Base-by-base conservation (phyloP, 805 yeast genomes). In the Jamesozyma gamospora region DNA sequence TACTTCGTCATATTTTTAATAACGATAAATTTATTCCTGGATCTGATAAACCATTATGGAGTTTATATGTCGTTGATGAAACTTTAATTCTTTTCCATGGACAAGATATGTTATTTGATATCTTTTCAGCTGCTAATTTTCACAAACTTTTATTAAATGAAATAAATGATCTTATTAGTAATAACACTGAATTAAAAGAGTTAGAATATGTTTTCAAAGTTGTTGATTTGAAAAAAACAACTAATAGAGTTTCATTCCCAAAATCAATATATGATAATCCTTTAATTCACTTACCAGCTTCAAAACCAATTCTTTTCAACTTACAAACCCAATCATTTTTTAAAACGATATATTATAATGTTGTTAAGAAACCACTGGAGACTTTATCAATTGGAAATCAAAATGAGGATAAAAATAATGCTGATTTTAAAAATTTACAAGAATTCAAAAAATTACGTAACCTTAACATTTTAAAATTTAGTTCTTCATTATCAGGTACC, bases 91-190 rank as follows among this genome's bases (percentile, higher is more conserved):
- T 55, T 4, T 56, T 58, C 28, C 60, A 58, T 45, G 62, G 61
- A 3, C 56, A 54, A 34, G 61, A 56, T 34, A 45, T 45, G 3
- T 39, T 58, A 25, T 58, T 58, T 46, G 63, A 58, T 40, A 43
- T 48, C 3, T 58, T 54, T 41, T 51, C 62, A 2, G 57, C 56
- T 14, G 58, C 59, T 16, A 50, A 49, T 35, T 50, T 58, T 25
- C 60, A 54, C 32, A 52, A 50, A 28, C 36, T 48, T 26, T 44
- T 58, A 33, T 35, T 49, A 12, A 21, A 41, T 13, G 50, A 52
- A 30, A 34, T 56, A 10, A 49, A 49, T 36, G 36, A 34, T 8
- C 12, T 35, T 13, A 27, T 35, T 4, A 31, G 33, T 6, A 13
- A 19, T 17, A 32, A 14, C 4, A 9, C 17, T 8, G 18, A 25